These are phyloP conservation scores for Lentinula guzmanii DNA, from an alignment of 768 basidiomycete species.

Conservation along the genomic window DNA sequence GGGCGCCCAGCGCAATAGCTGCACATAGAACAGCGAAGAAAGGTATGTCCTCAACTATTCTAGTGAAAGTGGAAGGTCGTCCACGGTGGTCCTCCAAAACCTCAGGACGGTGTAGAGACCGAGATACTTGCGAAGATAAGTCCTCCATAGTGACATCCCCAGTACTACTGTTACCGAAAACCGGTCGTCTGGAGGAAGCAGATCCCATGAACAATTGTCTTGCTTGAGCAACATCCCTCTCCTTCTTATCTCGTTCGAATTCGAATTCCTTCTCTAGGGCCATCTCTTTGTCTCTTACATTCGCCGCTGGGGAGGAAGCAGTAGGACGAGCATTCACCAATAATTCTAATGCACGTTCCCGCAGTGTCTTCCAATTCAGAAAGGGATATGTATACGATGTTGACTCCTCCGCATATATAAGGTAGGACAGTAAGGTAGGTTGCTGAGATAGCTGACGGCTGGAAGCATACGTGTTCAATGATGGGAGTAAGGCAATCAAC, in stretches of 20 bases:
- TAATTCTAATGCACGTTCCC: conserved; percentile 10
- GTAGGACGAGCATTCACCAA: conserved; percentile 1
- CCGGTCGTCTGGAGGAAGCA: not conserved
- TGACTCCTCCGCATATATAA: conserved; percentile 9
- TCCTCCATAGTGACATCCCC: not conserved
- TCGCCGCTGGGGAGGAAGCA: not conserved
- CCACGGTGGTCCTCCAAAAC: not conserved
- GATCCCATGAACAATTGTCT: conserved; percentile 2
- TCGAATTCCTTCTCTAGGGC: conserved; percentile 13
- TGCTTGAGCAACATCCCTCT: not conserved
- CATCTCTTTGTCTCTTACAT: conserved; percentile 10
- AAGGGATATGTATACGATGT: conserved; percentile 10
- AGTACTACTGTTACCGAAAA: not conserved
- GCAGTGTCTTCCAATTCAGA: conserved; percentile 11
- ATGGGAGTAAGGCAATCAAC: conserved; percentile 29
- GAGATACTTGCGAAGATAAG: not conserved
- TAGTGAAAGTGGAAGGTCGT: not conserved
- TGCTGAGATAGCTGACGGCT: not conserved
- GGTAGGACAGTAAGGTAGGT: conserved; percentile 5
- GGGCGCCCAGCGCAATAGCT: conserved; percentile 53
- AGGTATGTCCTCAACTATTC: conserved; percentile 19
- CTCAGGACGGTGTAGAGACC: not conserved
- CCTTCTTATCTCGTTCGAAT: conserved; percentile 9
- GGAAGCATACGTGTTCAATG: conserved; percentile 1
- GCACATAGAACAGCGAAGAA: conserved; percentile 59